Conservation (phyloP, 495 filamentous ascomycete genomes). For the Daldinia concentrica region DNA sequence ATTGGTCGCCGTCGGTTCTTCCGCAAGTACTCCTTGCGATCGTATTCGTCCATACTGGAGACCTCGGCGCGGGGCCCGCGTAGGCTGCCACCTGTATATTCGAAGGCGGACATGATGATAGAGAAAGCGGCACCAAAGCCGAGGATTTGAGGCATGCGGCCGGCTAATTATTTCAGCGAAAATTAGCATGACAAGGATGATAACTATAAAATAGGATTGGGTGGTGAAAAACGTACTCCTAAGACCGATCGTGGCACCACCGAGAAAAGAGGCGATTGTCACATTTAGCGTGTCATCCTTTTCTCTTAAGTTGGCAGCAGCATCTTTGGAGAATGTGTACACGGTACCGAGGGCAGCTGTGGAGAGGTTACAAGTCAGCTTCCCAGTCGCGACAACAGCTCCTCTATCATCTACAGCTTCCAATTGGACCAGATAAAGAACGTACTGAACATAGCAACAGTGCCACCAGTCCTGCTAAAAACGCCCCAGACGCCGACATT, state of each 20-base stretch:
- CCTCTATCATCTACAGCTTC: too few species aligned
- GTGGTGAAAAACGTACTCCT: constrained; percentile 41
- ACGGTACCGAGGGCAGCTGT: constrained; percentile 81
- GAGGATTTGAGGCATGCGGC: constrained; percentile 80
- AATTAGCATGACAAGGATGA: background rate
- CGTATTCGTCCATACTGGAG: constrained; percentile 76
- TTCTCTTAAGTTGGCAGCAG: constrained; percentile 58
- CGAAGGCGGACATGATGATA: constrained; percentile 71
- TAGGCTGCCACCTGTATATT: constrained; percentile 78
- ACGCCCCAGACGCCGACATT: constrained; percentile 82
- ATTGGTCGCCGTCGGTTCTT: constrained; percentile 78
- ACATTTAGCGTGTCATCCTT: constrained; percentile 55
- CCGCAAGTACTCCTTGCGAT: constrained; percentile 78
- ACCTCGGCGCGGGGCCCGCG: constrained; percentile 59
- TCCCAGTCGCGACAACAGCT: background rate
- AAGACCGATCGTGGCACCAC: constrained; percentile 52
- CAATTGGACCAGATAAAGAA: background rate
- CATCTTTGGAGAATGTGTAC: constrained; percentile 73
- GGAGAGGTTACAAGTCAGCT: constrained; percentile 28
- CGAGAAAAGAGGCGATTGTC: constrained; percentile 52
- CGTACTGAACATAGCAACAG: constrained; percentile 53
- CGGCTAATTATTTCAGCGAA: constrained; percentile 57
- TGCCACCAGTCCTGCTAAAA: constrained; percentile 67
- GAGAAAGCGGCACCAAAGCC: constrained; percentile 77
- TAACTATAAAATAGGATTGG: background rate